These are phyloP conservation scores for Scutellaria barbata DNA, from an alignment of 257 asterid genomes.

Conservation along the genomic window DNA sequence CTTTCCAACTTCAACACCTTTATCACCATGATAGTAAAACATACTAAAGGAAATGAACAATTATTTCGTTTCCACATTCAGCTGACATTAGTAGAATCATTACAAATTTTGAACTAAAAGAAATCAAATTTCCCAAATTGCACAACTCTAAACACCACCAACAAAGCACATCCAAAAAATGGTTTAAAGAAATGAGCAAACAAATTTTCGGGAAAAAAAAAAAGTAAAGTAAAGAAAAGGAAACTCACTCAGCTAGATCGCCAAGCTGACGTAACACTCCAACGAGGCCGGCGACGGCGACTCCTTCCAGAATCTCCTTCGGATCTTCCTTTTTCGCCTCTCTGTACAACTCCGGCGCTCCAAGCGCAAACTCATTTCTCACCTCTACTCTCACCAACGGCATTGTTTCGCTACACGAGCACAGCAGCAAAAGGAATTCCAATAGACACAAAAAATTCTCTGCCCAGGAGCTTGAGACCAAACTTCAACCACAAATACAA, in stretches of 20 bases:
- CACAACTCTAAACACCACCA: slow-evolving; percentile 10
- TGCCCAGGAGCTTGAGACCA: slow-evolving; percentile 19
- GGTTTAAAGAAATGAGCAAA: neutral
- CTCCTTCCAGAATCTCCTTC: slow-evolving; percentile 76
- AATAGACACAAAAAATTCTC: slow-evolving; percentile 28
- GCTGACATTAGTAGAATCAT: slow-evolving; percentile 23
- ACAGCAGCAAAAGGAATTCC: slow-evolving; percentile 16
- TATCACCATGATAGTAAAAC: slow-evolving; percentile 6
- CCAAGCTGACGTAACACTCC: slow-evolving; percentile 96
- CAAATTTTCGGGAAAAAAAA: too few relatives aligned
- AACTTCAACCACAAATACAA: slow-evolving; percentile 15
- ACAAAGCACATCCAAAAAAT: neutral
- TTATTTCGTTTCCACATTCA: slow-evolving; percentile 18
- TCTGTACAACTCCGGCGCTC: slow-evolving; percentile 72
- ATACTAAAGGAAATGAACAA: slow-evolving; percentile 5
- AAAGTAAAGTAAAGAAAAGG: too few relatives aligned
- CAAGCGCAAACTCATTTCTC: slow-evolving; percentile 80
- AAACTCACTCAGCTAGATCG: slow-evolving; percentile 83
- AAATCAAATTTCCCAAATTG: slow-evolving; percentile 4
- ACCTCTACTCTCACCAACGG: slow-evolving; percentile 80
- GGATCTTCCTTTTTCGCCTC: slow-evolving; percentile 74
- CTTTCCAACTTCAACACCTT: slow-evolving; percentile 27
- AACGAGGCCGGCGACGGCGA: slow-evolving; percentile 84
- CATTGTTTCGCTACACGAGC: slow-evolving; percentile 48
- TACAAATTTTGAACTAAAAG: slow-evolving; percentile 19